Evolutionary conservation across 2,329 filamentous ascomycete genomes (phyloP), one percentile per base, ranked within the genome.

Genomic region (Diaporthe batatas): DNA sequence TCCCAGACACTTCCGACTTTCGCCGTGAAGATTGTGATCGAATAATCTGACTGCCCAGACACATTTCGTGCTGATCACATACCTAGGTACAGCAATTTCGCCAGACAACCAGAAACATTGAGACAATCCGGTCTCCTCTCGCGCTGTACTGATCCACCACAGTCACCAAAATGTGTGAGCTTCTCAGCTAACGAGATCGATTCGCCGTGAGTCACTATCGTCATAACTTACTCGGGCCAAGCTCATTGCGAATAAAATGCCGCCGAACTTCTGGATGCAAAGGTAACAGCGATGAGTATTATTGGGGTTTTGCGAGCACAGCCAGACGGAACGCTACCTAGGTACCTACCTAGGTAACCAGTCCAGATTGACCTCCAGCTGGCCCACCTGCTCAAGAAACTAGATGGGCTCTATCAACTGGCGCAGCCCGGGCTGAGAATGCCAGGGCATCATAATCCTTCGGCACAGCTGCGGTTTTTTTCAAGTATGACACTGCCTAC

Each of bases 101-200:
- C 10, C 36, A 39, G 36, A 39, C 12, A 39, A 25, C 3, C n/a
- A 25, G 36, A 39, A 21, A n/a, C n/a, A 2, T 29, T 29, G 29
- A 25, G 14, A 39, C 21, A 12, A 14, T n/a, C 49, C 6, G 16
- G 14, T 39, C 10, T 32, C 53, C 2, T 49, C 64, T 5, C 47
- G 64, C n/a, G 23, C 39, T 42, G 47, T 54, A 25, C 47, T 68
- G 14, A 29, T 68, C 32, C 8, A 68, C 10, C 29, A 53, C 23
- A 16, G 53, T 25, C 25, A 53, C 25, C 62, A n/a, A n/a, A n/a
- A 12, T 23, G 5, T 14, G 25, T 25, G 57, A 2, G 23, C 23
- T 6, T 23, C 6, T 42, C 57, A 18, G 16, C 23, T 2, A 14
- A 29, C 8, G 57, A 29, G n/a, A n/a, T 44, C 34, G 57, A 62